Conservation (phyloP, 163 green algal genomes). For the Chlamydomonas reinhardtii region DNA sequence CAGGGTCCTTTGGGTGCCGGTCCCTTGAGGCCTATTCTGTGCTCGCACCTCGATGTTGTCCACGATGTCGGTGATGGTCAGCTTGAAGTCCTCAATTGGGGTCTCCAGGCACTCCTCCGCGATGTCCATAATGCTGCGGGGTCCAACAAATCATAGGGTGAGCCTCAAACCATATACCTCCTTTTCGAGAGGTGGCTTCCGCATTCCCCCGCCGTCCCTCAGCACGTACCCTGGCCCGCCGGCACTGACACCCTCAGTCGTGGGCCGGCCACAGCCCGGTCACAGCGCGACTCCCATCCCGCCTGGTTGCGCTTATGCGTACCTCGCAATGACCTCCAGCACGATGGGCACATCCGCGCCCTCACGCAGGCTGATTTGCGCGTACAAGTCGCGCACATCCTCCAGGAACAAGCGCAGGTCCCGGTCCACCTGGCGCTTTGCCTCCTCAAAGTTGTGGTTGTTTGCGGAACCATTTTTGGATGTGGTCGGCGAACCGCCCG, state of each 20-base stretch:
- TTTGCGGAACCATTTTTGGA: conserved; percentile 11
- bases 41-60: conserved; percentile 73
- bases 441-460: conserved; percentile 46
- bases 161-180: no score
- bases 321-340: conserved; percentile 60
- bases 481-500: conserved; percentile 29
- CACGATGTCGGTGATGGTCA: conserved; percentile 74
- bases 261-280: not conserved
- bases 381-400: conserved; percentile 52
- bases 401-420: conserved; percentile 62
- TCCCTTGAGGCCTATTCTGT: no score
- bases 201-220: no score
- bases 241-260: no score
- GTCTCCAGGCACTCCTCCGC: conserved; percentile 59
- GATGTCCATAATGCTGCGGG: conserved; percentile 53
- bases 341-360: conserved; percentile 46
- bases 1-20: no score
- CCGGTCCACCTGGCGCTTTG: conserved; percentile 61
- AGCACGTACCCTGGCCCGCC: no score
- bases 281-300: not conserved
- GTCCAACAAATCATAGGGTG: no score
- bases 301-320: not conserved
- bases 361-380: conserved; percentile 41
- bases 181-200: no score
- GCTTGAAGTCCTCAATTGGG: conserved; percentile 68